Evolutionary conservation across 352 stramenopile species (phyloP).

Genomic region (Globisporangium cederbergense): DNA sequence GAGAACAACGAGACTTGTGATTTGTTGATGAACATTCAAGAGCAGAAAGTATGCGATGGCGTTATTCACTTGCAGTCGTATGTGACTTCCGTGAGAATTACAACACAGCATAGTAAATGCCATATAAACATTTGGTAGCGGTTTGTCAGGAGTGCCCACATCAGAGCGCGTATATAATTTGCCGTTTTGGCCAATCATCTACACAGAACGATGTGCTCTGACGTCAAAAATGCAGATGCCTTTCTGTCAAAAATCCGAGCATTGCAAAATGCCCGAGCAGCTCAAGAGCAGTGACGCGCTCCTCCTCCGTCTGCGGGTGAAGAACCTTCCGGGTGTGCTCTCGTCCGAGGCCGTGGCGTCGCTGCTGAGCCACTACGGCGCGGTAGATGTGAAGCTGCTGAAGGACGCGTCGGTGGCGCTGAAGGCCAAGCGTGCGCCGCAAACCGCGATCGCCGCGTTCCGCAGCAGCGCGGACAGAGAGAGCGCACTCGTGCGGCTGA

Average conservation of each 20-base stretch:
- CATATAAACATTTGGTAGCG: too few relatives aligned
- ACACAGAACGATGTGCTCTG: too few relatives aligned
- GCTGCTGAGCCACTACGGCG: conserved; percentile 61
- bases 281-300: not conserved
- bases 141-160: too few relatives aligned
- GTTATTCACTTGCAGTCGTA: too few relatives aligned
- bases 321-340: conserved; percentile 54
- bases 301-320: conserved; percentile 29
- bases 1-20: not conserved
- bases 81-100: too few relatives aligned
- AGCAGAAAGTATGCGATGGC: too few relatives aligned
- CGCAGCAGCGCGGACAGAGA: conserved; percentile 21
- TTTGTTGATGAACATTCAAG: not conserved
- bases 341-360: conserved; percentile 51
- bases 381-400: conserved; percentile 40
- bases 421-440: conserved; percentile 17
- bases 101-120: too few relatives aligned
- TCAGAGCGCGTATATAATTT: too few relatives aligned
- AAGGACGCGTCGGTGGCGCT: conserved; percentile 26
- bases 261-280: not conserved
- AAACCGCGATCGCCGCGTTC: conserved; percentile 57
- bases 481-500: conserved; percentile 40
- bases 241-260: too few relatives aligned
- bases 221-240: too few relatives aligned
- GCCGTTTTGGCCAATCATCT: too few relatives aligned